Conservation (phyloP, 2,329 filamentous ascomycete genomes). For the Ophiognomonia clavigignenti-juglandacearum region DNA sequence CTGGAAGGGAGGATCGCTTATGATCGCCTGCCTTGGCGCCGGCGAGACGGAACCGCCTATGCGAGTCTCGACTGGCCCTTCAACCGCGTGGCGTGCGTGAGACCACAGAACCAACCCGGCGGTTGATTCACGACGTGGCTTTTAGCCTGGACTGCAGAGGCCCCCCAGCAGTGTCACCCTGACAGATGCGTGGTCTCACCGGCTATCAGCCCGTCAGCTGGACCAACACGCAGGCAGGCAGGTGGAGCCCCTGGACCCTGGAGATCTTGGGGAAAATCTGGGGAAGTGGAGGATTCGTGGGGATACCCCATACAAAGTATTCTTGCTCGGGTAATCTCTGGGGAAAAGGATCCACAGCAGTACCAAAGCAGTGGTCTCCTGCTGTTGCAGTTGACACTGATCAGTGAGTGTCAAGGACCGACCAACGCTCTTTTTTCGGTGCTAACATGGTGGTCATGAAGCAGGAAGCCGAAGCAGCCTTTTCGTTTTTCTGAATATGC, state of each 20-base stretch:
- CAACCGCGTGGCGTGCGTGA: background rate
- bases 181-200: background rate
- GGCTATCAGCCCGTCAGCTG: background rate
- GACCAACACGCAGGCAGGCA: too few relatives aligned
- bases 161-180: background rate
- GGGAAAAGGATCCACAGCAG: background rate
- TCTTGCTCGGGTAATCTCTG: background rate
- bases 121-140: background rate
- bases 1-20: background rate
- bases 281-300: background rate
- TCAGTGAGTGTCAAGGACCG: too few relatives aligned
- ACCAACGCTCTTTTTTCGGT: too few relatives aligned
- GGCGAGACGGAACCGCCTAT: background rate
- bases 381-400: too few relatives aligned
- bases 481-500: too few relatives aligned
- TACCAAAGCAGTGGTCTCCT: background rate
- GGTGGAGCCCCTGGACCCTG: too few relatives aligned
- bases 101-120: background rate
- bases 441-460: too few relatives aligned
- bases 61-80: background rate
- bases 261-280: background rate
- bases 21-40: background rate
- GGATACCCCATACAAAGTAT: background rate
- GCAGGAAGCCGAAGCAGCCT: too few relatives aligned
- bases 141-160: background rate